phyloP scores from a whole-genome alignment of 306 rosid genomes.

The Albizia julibrissin region DNA sequence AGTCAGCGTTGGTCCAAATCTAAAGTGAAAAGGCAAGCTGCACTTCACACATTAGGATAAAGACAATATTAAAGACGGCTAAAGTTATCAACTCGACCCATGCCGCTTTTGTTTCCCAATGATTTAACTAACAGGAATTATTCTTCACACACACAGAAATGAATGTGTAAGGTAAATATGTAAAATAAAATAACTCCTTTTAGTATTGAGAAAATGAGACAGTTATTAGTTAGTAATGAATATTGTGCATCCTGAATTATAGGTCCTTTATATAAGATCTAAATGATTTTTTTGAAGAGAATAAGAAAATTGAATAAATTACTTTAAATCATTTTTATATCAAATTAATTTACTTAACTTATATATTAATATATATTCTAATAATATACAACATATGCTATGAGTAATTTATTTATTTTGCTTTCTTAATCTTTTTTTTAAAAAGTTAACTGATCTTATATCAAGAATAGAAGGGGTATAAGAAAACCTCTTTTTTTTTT shows the following conservation, averaged over 20 bases:
- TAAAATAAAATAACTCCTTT: background rate
- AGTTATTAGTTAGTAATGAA: background rate
- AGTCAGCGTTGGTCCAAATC: background rate
- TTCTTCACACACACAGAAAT: too few relatives aligned
- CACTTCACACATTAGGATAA: background rate
- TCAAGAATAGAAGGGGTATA: too few relatives aligned
- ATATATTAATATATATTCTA: too few relatives aligned
- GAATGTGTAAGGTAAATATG: background rate
- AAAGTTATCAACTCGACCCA: background rate
- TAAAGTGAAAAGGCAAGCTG: background rate
- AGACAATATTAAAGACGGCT: background rate
- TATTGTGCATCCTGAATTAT: background rate
- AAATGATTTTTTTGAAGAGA: too few relatives aligned
- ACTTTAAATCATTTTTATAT: too few relatives aligned
- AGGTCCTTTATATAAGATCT: background rate
- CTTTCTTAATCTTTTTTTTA: too few relatives aligned
- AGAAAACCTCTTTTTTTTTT: background rate
- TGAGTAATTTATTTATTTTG: too few relatives aligned
- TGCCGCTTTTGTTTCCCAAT: background rate
- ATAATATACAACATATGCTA: too few relatives aligned
- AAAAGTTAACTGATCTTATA: too few relatives aligned
- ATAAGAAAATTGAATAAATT: too few relatives aligned
- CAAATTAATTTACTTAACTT: too few relatives aligned
- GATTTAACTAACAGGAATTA: background rate
- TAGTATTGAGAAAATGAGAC: background rate